Evolutionary conservation across 2,329 filamentous ascomycete genomes (phyloP), one percentile per base, ranked within the genome.

Genomic region (Blastomyces gilchristii): DNA sequence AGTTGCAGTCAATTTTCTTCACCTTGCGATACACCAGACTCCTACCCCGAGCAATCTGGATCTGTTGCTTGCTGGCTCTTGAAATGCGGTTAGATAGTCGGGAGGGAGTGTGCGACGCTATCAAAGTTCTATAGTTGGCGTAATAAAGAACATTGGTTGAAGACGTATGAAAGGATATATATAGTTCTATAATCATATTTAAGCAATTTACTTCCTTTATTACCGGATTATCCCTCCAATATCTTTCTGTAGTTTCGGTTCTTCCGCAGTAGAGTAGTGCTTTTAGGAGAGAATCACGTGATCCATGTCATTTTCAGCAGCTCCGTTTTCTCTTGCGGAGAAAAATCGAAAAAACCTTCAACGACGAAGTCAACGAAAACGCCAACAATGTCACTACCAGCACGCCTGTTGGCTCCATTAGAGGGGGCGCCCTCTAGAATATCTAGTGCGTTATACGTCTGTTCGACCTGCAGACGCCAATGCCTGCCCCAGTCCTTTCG

Each of bases 391-490:
- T 73, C 72, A 53, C 70, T 73, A 43, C 72, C 74, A 63, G 65
- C 72, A 67, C 74, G 74, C 63, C 65, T 77, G 52, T 68, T 76
- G 58, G 68, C 71, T 61, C 71, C 68, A 53, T 65, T 75, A 66
- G 75, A 76, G 71, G 71, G 69, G 12, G 63, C 72, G 2, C 65
- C 69, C 57, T 67, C 69, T 58, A 69, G 70, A 53, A 65, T 67
- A 18, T 68, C 70, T 4, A 69, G 67, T 41, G 63, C 70, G 50
- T 67, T 72, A 37, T 78, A 77, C 34, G 68, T 78, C 65, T 78
- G 76, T 68, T 76, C 74, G 16, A 73, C 69, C 62, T 78, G 76
- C 68, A 71, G 74, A 69, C 71, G 75, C 63, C 72, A 73, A 68
- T 70, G 69, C 45, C 66, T 70, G 34, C 73, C 74, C 31, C 70